A percentile compares a stretch with the other conserved stretches of the same genome.
Evolutionary conservation across 768 basidiomycete genomes (phyloP).

Genomic region (Glaciozyma antarctica): DNA sequence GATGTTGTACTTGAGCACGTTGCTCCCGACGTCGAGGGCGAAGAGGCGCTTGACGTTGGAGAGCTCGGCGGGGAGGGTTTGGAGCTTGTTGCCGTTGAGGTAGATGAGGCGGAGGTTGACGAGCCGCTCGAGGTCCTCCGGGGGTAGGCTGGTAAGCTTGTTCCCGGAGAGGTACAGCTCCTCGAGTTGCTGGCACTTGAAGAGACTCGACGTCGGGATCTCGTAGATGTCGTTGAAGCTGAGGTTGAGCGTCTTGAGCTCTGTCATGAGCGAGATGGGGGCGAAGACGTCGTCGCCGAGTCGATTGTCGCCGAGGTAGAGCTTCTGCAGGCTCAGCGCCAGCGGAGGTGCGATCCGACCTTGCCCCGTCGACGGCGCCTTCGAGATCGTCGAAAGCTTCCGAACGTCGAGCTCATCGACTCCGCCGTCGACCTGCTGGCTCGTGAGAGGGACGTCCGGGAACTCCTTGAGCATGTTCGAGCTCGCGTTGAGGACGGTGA

Average conservation of each 20-base stretch:
- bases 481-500: conserved; percentile 69
- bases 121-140: conserved; percentile 71
- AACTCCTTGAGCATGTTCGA: conserved; percentile 73
- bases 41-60: conserved; percentile 67
- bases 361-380: conserved; percentile 13
- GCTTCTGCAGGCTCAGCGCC: conserved; percentile 59
- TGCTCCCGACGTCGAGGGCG: conserved; percentile 86
- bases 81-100: conserved; percentile 82
- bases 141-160: conserved; percentile 76
- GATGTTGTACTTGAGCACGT: conserved; percentile 89
- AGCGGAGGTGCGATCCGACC: conserved; percentile 48
- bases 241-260: conserved; percentile 73
- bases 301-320: conserved; percentile 84
- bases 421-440: conserved; percentile 5
- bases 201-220: conserved; percentile 66
- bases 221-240: conserved; percentile 92
- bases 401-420: conserved; percentile 39
- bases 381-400: conserved; percentile 41
- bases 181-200: conserved; percentile 58
- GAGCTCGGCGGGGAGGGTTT: conserved; percentile 83
- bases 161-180: conserved; percentile 94
- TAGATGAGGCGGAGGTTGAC: conserved; percentile 63
- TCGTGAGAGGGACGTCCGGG: conserved; percentile 47
- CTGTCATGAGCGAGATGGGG: conserved; percentile 62
- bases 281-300: conserved; percentile 70